Conservation (phyloP, 148 eudicot species). For the Arbutus unedo region DNA sequence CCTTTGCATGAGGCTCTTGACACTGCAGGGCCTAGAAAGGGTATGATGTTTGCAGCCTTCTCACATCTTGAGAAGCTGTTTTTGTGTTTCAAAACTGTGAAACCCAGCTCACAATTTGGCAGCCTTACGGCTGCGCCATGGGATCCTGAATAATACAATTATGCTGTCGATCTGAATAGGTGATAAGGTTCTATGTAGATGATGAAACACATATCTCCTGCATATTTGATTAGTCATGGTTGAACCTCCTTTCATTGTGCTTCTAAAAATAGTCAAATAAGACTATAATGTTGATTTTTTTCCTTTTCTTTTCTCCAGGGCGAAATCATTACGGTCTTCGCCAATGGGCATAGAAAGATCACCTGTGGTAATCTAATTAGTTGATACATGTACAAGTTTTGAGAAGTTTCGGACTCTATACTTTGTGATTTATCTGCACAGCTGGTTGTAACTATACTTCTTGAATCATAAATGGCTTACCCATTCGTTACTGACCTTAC, state of each 20-base stretch:
- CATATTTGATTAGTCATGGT: not conserved
- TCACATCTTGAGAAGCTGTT: not conserved
- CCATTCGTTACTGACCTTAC: not conserved
- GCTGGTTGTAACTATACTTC: not conserved
- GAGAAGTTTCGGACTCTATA: not conserved
- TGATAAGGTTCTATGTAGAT: not conserved
- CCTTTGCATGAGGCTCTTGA: not conserved
- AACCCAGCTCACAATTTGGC: not conserved
- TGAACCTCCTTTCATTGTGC: not conserved
- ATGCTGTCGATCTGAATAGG: not conserved
- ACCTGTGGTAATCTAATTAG: conserved; percentile 57
- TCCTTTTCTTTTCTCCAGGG: conserved; percentile 48
- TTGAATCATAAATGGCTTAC: not conserved
- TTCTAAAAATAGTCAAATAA: not conserved
- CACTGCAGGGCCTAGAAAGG: not conserved
- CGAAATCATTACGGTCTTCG: conserved; percentile 81
- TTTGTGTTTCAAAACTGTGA: not conserved
- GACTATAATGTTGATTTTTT: not conserved
- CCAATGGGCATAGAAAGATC: conserved; percentile 82
- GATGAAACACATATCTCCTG: not conserved
- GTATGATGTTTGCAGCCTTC: not conserved
- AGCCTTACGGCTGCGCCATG: not conserved
- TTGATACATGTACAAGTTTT: conserved; percentile 8
- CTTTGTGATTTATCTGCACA: not conserved
- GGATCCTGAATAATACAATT: not conserved